phyloP scores from a whole-genome alignment of 768 basidiomycete species.

The Hydnum rufescens region DNA sequence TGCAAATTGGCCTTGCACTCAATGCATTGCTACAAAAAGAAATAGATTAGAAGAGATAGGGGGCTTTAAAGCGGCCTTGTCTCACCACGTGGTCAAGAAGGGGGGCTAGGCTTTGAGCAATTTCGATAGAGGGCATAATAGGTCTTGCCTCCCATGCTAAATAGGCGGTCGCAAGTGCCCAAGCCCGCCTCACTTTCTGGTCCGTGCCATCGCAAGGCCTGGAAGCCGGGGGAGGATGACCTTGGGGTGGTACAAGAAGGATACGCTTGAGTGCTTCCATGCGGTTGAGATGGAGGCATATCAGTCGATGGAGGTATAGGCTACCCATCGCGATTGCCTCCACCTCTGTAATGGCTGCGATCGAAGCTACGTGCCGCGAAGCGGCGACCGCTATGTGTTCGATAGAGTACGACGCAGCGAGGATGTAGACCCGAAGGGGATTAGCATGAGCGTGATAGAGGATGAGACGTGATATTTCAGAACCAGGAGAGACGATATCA shows the following conservation, averaged over 20 bases:
- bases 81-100: background rate
- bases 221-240: background rate
- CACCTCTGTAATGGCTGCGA: conserved; percentile 49
- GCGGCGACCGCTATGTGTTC: conserved; percentile 56
- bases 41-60: background rate
- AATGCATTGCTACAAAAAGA: background rate
- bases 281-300: conserved; percentile 70
- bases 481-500: conserved; percentile 18
- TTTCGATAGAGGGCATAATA: background rate
- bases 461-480: conserved; percentile 22
- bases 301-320: conserved; percentile 57
- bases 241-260: conserved; percentile 18
- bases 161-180: conserved; percentile 10
- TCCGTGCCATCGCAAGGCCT: conserved; percentile 6
- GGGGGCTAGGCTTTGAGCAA: background rate
- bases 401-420: conserved; percentile 46
- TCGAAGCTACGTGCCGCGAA: conserved; percentile 51
- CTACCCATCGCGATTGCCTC: conserved; percentile 51
- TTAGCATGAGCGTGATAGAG: conserved; percentile 45
- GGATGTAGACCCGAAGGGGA: conserved; percentile 52
- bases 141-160: conserved; percentile 3
- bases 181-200: conserved; percentile 6
- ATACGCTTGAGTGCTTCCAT: conserved; percentile 65
- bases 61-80: background rate
- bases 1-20: background rate